phyloP scores from a whole-genome alignment of 441 rosid genomes.

The Capsella rubella region DNA sequence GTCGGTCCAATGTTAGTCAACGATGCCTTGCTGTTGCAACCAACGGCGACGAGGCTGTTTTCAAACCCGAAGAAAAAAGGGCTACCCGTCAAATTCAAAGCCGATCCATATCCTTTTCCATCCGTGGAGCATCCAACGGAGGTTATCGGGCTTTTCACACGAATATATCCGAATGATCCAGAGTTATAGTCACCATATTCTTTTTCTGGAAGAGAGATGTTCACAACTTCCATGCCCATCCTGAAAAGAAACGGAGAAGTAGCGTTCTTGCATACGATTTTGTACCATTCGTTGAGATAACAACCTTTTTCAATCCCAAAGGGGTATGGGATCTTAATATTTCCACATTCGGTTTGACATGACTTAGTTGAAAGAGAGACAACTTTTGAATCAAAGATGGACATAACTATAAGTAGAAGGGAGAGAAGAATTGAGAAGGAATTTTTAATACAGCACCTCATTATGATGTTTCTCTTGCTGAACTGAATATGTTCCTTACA shows the following conservation, averaged over 20 bases:
- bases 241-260: constrained; percentile 2
- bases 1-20: constrained; percentile 26
- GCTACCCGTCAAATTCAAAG: constrained; percentile 31
- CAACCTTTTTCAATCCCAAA: constrained; percentile 34
- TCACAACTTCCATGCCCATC: constrained; percentile 29
- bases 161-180: background rate
- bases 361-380: background rate
- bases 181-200: too few relatives aligned
- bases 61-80: constrained; percentile 26
- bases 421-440: background rate
- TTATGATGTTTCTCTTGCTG: background rate
- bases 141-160: constrained; percentile 20
- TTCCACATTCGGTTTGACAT: constrained; percentile 20
- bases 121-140: constrained; percentile 34
- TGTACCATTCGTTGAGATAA: constrained; percentile 35
- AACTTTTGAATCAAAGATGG: background rate
- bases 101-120: background rate
- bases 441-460: background rate
- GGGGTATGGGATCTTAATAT: constrained; percentile 5
- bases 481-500: background rate
- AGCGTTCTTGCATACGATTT: constrained; percentile 22
- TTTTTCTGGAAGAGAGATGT: background rate
- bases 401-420: background rate
- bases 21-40: constrained; percentile 39
- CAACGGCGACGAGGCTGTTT: constrained; percentile 40